Evolutionary conservation across 192 early-diverging fungal genomes (phyloP).

Genomic region (Gamsiella multidivaricata): DNA sequence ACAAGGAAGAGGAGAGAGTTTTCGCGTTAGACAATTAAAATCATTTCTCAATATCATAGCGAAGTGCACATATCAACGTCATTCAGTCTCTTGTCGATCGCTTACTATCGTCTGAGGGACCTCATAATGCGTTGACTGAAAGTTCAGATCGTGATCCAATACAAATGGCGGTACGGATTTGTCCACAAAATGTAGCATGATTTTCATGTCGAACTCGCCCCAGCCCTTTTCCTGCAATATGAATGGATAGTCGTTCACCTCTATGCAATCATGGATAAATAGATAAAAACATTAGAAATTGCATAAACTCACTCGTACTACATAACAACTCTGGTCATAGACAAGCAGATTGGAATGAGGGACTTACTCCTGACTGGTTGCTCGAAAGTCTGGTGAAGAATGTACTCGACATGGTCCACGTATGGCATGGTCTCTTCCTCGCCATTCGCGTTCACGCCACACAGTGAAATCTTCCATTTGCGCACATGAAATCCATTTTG

Average conservation of each 20-base stretch:
- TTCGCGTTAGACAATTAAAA: too few relatives aligned
- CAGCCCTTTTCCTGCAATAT: slow-evolving; percentile 67
- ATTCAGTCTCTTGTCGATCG: too few relatives aligned
- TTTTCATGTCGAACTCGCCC: slow-evolving; percentile 72
- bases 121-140: slow-evolving; percentile 60
- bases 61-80: too few relatives aligned
- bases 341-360: neutral
- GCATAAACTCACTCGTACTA: too few relatives aligned
- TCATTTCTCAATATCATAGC: too few relatives aligned
- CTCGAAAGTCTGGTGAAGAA: slow-evolving; percentile 62
- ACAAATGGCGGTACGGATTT: slow-evolving; percentile 54
- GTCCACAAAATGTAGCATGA: slow-evolving; percentile 62
- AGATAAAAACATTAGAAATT: neutral
- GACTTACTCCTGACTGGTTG: slow-evolving; percentile 56
- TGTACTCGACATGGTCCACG: slow-evolving; percentile 64
- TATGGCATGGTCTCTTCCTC: slow-evolving; percentile 47
- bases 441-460: slow-evolving; percentile 51
- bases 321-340: too few relatives aligned
- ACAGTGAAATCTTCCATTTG: slow-evolving; percentile 61
- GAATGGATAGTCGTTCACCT: slow-evolving; percentile 61
- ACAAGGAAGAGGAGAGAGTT: neutral
- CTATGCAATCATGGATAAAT: slow-evolving; percentile 27
- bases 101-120: slow-evolving; percentile 55
- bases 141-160: slow-evolving; percentile 66
- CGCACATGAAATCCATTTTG: slow-evolving; percentile 55